Evolutionary conservation across 352 stramenopile genomes (phyloP), one percentile per base, ranked within the genome.

Genomic region (Phytophthora parvispora): DNA sequence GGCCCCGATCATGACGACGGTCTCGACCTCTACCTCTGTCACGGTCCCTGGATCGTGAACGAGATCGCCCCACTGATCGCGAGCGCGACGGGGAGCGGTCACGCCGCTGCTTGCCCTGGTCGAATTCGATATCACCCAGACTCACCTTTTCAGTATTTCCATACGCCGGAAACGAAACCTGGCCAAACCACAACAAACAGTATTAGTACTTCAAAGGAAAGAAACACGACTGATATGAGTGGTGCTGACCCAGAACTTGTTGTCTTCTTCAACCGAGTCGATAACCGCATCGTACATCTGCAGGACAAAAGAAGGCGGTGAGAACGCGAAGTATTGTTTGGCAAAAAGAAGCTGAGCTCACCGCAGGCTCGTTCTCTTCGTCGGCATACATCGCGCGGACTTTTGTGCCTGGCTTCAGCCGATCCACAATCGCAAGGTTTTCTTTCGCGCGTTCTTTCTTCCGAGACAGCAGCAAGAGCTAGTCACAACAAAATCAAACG

Each of bases 201-300:
- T 16, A 5, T 49, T 49, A 49, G 9, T n/a, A 31, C 45, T 50
- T 50, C n/a, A 28, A 18, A 3, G 6, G 6, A 15, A 52, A 24
- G 0, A n/a, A 18, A 38, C 13, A 24, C 25, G 15, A 15, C 4
- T 18, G 20, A 2, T 20, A 16, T 27, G 42, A 51, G 1, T 28
- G 24, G 28, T 16, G 1, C 62, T 48, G 73, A 91, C 88, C 88
- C 85, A 94, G 52, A 83, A 96, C 55, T 90, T 43, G 58, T 94
- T 81, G 60, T 79, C 77, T 65, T 95, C 84, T 59, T 98, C 89
- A 0, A 99, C 92, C 20, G 89, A 87, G 74, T 99, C 96, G 51
- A 99, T 98, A 7, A 98, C 87, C 3, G 96, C 97, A 51, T 99
- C 96, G 70, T 99, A 99, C 97, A 94, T 95, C 89, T 96, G 38